A percentile compares a stretch with the other conserved stretches of the same genome.
Evolutionary conservation across 352 stramenopile species (phyloP).

Genomic region (Phytophthora tubulina): DNA sequence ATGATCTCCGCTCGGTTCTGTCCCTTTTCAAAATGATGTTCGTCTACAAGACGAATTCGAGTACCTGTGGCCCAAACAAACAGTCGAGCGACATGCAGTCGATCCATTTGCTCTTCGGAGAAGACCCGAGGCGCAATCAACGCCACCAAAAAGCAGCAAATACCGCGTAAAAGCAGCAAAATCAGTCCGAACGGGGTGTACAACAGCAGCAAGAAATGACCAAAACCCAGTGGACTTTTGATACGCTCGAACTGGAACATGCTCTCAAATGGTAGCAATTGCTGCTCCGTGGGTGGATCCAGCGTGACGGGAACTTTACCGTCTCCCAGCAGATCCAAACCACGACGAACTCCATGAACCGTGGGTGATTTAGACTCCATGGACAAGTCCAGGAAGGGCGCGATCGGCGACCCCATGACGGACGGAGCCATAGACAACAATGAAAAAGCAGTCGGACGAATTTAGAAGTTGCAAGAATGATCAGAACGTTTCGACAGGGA

Average conservation of each 20-base stretch:
- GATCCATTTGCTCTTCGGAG: slow-evolving; percentile 59
- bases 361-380: slow-evolving; percentile 40
- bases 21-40: slow-evolving; percentile 44
- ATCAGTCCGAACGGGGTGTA: slow-evolving; percentile 68
- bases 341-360: slow-evolving; percentile 37
- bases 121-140: slow-evolving; percentile 55
- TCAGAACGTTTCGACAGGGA: background rate
- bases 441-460: background rate
- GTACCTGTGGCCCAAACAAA: slow-evolving; percentile 60
- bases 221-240: slow-evolving; percentile 52
- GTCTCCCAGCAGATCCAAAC: slow-evolving; percentile 45
- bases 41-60: slow-evolving; percentile 51
- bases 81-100: slow-evolving; percentile 47
- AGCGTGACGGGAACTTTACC: slow-evolving; percentile 32
- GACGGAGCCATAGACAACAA: slow-evolving; percentile 27
- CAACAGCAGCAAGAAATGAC: slow-evolving; percentile 61
- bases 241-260: slow-evolving; percentile 83
- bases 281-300: slow-evolving; percentile 43
- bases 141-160: slow-evolving; percentile 52
- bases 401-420: slow-evolving; percentile 33
- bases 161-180: slow-evolving; percentile 52
- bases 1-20: slow-evolving; percentile 51
- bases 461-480: slow-evolving; percentile 19
- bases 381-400: slow-evolving; percentile 46
- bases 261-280: slow-evolving; percentile 50